Evolutionary conservation across 2,329 filamentous ascomycete genomes (phyloP).

Genomic region (Nemania sp.): DNA sequence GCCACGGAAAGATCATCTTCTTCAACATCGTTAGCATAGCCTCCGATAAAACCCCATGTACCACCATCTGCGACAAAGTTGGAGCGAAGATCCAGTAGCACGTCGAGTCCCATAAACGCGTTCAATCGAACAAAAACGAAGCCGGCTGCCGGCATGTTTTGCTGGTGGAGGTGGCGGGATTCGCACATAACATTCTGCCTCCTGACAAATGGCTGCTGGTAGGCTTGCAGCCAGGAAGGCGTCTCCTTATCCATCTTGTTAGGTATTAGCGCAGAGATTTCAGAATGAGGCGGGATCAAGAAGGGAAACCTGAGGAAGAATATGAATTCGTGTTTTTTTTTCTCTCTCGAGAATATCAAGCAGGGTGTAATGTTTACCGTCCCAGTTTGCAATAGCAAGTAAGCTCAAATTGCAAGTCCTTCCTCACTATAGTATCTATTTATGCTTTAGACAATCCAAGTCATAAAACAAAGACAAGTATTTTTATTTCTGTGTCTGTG

Average conservation of each 20-base stretch:
- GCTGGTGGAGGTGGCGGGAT: constrained; percentile 6
- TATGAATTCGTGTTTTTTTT: background rate
- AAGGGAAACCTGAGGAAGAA: background rate
- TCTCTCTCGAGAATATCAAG: too few relatives aligned
- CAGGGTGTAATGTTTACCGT: background rate
- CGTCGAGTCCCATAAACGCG: constrained; percentile 3
- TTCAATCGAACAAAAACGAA: constrained; percentile 17
- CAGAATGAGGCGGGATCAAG: background rate
- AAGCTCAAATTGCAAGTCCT: too few relatives aligned
- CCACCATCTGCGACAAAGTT: background rate
- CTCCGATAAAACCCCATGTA: constrained; percentile 20
- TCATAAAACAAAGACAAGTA: background rate
- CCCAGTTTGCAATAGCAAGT: background rate
- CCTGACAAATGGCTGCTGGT: constrained; percentile 5
- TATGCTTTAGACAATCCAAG: background rate
- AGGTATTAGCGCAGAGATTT: constrained; percentile 30
- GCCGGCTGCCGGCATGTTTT: constrained; percentile 16
- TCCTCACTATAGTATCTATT: background rate
- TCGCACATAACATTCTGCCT: constrained; percentile 13
- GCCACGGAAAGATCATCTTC: constrained; percentile 3
- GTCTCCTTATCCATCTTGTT: background rate
- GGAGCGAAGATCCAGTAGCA: constrained; percentile 18
- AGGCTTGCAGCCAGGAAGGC: constrained; percentile 7
- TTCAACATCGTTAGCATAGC: background rate
- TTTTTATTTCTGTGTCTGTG: background rate